Evolutionary conservation across 148 eudicot genomes (phyloP).

Genomic region (Arbutus unedo): DNA sequence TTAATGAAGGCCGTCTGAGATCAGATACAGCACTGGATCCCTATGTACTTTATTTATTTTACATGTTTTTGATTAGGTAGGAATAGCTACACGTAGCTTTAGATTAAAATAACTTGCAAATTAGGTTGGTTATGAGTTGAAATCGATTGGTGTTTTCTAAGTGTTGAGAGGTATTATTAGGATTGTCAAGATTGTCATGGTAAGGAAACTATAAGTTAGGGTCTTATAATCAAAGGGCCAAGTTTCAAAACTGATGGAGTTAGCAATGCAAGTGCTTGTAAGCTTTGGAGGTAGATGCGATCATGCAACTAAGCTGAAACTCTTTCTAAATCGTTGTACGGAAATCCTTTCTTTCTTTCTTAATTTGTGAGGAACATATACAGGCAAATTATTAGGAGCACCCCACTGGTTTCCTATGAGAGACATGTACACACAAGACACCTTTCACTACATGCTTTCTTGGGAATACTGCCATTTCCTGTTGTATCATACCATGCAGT

Average conservation of each 20-base stretch:
- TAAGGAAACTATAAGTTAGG: neutral
- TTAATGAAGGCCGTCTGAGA: too few relatives aligned
- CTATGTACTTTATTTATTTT: too few relatives aligned
- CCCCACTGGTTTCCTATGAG: neutral
- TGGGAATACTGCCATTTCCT: neutral
- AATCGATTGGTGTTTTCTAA: neutral
- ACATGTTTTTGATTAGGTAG: too few relatives aligned
- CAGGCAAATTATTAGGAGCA: neutral
- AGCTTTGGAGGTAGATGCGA: neutral
- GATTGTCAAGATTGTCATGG: neutral
- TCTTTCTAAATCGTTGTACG: too few relatives aligned
- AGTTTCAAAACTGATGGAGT: neutral
- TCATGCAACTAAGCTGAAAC: neutral
- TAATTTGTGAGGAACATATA: neutral
- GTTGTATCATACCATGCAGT: neutral
- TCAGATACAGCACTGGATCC: too few relatives aligned
- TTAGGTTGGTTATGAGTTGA: neutral
- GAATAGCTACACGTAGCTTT: too few relatives aligned
- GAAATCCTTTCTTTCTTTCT: too few relatives aligned
- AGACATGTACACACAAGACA: neutral
- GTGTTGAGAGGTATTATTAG: neutral
- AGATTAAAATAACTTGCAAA: neutral
- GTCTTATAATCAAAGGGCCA: neutral
- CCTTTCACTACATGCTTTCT: neutral
- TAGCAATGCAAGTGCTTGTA: neutral